These are phyloP conservation scores for Neofusicoccum laricinum DNA, from an alignment of 2,329 filamentous ascomycete genomes.

Conservation along the genomic window DNA sequence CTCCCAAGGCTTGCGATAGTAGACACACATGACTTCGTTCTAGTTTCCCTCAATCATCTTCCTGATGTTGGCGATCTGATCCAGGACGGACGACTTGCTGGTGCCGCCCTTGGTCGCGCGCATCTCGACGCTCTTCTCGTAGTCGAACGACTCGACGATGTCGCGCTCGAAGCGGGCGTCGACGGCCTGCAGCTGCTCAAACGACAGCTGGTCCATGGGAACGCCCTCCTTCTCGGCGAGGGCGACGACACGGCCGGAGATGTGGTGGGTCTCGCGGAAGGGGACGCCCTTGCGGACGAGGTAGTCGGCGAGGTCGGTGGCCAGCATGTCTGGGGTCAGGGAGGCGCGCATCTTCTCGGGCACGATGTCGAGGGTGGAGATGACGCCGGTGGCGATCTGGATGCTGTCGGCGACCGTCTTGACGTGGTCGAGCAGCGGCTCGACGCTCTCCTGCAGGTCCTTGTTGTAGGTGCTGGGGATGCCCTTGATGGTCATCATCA, in stretches of 20 bases:
- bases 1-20: not conserved
- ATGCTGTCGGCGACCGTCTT: constrained; percentile 80
- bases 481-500: constrained; percentile 74
- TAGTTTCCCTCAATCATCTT: constrained; percentile 25
- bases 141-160: constrained; percentile 70
- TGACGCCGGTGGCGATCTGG: constrained; percentile 76
- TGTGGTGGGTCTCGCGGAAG: constrained; percentile 78
- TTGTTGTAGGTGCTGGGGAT: constrained; percentile 86
- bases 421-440: constrained; percentile 81
- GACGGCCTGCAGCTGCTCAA: constrained; percentile 65
- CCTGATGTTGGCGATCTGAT: constrained; percentile 60
- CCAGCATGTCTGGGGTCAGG: constrained; percentile 80
- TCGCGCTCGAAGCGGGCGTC: constrained; percentile 70
- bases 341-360: constrained; percentile 76
- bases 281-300: constrained; percentile 66
- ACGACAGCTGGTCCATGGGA: constrained; percentile 67
- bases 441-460: constrained; percentile 82
- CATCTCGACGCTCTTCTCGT: constrained; percentile 79
- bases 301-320: constrained; percentile 66
- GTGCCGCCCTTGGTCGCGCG: constrained; percentile 75
- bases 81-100: constrained; percentile 63
- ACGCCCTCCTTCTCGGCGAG: constrained; percentile 63
- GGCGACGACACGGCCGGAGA: constrained; percentile 70
- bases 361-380: constrained; percentile 67
- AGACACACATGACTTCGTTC: not conserved